phyloP scores from a whole-genome alignment of 495 filamentous ascomycete species.

The Cercophora sp. region DNA sequence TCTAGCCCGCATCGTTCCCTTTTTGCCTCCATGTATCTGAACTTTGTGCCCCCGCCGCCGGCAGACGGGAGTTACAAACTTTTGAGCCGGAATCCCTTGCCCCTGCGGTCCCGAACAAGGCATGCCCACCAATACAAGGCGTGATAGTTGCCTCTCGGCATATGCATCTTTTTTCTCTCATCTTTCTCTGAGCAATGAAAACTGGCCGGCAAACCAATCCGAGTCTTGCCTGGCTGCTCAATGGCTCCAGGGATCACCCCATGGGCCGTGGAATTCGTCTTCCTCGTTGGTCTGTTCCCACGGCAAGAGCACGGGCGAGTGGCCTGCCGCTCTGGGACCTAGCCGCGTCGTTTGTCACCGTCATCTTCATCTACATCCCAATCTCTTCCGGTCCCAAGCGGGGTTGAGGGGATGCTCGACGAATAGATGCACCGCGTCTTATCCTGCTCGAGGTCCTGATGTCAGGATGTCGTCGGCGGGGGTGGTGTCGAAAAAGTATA shows the following conservation, averaged over 20 bases:
- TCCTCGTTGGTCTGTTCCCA: slow-evolving; percentile 45
- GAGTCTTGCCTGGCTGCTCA: slow-evolving; percentile 24
- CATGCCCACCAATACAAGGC: slow-evolving; percentile 31
- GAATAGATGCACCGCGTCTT: slow-evolving; percentile 47
- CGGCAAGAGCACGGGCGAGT: slow-evolving; percentile 45
- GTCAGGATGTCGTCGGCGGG: slow-evolving; percentile 23
- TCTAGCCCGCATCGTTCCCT: slow-evolving; percentile 11
- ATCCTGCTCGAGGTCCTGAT: slow-evolving; percentile 42
- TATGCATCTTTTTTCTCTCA: slow-evolving; percentile 30
- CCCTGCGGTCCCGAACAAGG: slow-evolving; percentile 16
- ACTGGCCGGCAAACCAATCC: slow-evolving; percentile 37
- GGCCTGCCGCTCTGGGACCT: slow-evolving; percentile 30
- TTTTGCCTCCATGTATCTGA: slow-evolving; percentile 21
- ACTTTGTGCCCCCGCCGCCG: slow-evolving; percentile 23
- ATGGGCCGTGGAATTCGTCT: slow-evolving; percentile 27
- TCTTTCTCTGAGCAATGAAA: slow-evolving; percentile 46
- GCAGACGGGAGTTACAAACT: slow-evolving; percentile 20
- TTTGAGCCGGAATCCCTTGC: slow-evolving; percentile 21
- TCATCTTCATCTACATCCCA: slow-evolving; percentile 29
- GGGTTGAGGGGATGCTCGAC: slow-evolving; percentile 41
- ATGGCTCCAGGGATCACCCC: slow-evolving; percentile 36
- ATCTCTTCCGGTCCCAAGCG: slow-evolving; percentile 37
- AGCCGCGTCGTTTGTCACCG: slow-evolving; percentile 32
- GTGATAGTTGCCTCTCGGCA: slow-evolving; percentile 33
- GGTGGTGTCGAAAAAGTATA: slow-evolving; percentile 54